phyloP scores from a whole-genome alignment of 805 yeast species.

The Metschnikowia santaceciliae region DNA sequence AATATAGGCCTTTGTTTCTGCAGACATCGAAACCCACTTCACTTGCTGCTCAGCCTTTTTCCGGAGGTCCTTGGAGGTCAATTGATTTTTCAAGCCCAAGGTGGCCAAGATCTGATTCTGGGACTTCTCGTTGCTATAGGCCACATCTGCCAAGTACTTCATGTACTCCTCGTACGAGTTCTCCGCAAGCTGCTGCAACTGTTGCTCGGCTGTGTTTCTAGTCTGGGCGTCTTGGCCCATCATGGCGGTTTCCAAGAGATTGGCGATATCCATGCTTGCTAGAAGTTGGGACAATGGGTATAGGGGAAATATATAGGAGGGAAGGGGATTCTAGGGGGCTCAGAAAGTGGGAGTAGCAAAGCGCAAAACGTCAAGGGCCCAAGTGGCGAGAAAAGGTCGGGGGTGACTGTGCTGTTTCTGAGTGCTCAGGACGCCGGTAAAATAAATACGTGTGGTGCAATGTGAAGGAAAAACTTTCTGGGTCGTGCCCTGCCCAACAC shows the following conservation, averaged over 20 bases:
- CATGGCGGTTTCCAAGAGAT: constrained; percentile 75
- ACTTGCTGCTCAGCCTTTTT: constrained; percentile 56
- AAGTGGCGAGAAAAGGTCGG: not conserved
- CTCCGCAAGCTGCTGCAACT: constrained; percentile 64
- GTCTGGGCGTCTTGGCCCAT: constrained; percentile 60
- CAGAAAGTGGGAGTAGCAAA: not conserved
- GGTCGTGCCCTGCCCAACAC: constrained; percentile 10
- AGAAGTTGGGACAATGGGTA: not conserved
- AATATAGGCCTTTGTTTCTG: constrained; percentile 54
- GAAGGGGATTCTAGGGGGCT: not conserved
- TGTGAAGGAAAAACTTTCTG: constrained; percentile 7
- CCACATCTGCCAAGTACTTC: constrained; percentile 62
- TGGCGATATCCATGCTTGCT: constrained; percentile 50
- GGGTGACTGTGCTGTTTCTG: constrained; percentile 1
- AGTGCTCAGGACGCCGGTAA: constrained; percentile 1
- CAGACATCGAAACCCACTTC: constrained; percentile 70
- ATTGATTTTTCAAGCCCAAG: constrained; percentile 78
- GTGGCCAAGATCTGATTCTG: constrained; percentile 94
- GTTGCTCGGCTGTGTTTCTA: constrained; percentile 75
- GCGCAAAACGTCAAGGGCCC: constrained; percentile 2
- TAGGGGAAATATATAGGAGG: not conserved
- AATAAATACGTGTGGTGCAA: constrained; percentile 7
- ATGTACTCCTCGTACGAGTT: constrained; percentile 76
- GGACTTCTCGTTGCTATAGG: constrained; percentile 62
- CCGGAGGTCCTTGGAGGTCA: constrained; percentile 73